A percentile compares a stretch with the other conserved stretches of the same genome.
These are phyloP conservation scores for Trypethelium eluteriae DNA, from an alignment of 495 filamentous ascomycete species.

Conservation along the genomic window DNA sequence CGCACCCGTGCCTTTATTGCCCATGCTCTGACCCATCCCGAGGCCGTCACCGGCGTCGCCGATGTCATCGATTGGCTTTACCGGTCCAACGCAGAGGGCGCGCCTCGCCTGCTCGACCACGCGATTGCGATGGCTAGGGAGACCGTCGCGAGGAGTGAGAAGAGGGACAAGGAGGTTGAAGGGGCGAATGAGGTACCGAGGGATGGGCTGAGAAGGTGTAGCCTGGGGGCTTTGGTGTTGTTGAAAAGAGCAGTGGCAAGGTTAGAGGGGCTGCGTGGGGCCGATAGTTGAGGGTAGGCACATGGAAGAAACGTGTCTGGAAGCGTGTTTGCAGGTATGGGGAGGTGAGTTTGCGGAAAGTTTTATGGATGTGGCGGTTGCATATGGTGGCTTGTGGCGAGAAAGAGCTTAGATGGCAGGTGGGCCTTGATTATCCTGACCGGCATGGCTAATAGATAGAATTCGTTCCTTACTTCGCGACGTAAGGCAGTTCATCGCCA, in stretches of 20 bases:
- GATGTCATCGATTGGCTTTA: conserved; percentile 49
- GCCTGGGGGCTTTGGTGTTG: conserved; percentile 38
- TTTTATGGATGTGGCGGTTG: too few relatives aligned
- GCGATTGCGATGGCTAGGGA: conserved; percentile 34
- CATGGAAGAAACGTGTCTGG: too few relatives aligned
- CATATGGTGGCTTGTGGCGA: too few relatives aligned
- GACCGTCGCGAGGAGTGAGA: conserved; percentile 30
- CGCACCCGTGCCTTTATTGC: conserved; percentile 47
- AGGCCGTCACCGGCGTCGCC: conserved; percentile 37
- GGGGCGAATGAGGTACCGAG: neutral
- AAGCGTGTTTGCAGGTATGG: too few relatives aligned
- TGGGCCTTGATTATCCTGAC: too few relatives aligned
- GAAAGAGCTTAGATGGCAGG: too few relatives aligned
- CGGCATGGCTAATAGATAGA: too few relatives aligned
- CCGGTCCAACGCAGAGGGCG: conserved; percentile 13
- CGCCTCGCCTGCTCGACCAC: conserved; percentile 36
- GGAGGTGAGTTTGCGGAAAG: too few relatives aligned
- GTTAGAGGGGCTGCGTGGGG: conserved; percentile 28
- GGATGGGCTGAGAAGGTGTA: conserved; percentile 31
- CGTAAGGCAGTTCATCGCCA: too few relatives aligned
- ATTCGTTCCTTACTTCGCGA: too few relatives aligned
- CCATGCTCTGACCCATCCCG: conserved; percentile 39
- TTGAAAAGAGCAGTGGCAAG: conserved; percentile 36
- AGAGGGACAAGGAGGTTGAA: neutral
- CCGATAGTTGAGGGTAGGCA: neutral